Evolutionary conservation across 2,329 filamentous ascomycete species (phyloP).

Genomic region (Lecanosticta acicola): DNA sequence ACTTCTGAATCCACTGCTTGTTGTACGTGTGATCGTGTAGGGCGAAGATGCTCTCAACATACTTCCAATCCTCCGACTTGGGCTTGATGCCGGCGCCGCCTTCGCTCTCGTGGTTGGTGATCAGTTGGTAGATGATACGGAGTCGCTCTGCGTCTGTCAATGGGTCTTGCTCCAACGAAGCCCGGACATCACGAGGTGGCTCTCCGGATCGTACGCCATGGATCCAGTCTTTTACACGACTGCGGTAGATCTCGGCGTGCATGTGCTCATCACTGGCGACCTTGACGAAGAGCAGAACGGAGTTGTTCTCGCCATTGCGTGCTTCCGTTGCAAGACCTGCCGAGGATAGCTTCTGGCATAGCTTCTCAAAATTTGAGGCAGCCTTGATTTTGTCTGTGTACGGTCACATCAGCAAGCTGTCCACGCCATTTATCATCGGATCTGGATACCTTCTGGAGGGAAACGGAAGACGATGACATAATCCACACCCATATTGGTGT

Average conservation of each 20-base stretch:
- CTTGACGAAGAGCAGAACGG: slow-evolving; percentile 76
- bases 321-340: slow-evolving; percentile 87
- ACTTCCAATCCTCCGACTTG: slow-evolving; percentile 47
- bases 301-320: slow-evolving; percentile 67
- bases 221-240: slow-evolving; percentile 85
- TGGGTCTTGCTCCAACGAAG: slow-evolving; percentile 65
- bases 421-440: background rate
- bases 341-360: slow-evolving; percentile 67
- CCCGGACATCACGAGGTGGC: slow-evolving; percentile 65
- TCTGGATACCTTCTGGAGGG: slow-evolving; percentile 55
- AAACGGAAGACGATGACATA: slow-evolving; percentile 81
- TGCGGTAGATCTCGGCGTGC: slow-evolving; percentile 71
- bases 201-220: slow-evolving; percentile 75
- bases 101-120: slow-evolving; percentile 44
- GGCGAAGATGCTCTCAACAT: slow-evolving; percentile 46
- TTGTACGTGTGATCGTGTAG: slow-evolving; percentile 49
- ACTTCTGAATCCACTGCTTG: slow-evolving; percentile 50
- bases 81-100: slow-evolving; percentile 49
- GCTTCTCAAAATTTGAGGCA: slow-evolving; percentile 67
- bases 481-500: slow-evolving; percentile 67
- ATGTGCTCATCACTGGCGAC: slow-evolving; percentile 71
- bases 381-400: slow-evolving; percentile 62
- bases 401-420: background rate
- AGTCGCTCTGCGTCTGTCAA: slow-evolving; percentile 84
- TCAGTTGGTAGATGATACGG: slow-evolving; percentile 77